Evolutionary conservation across 2,329 filamentous ascomycete genomes (phyloP), one percentile per base, ranked within the genome.

Genomic region (Zasmidium cellare): DNA sequence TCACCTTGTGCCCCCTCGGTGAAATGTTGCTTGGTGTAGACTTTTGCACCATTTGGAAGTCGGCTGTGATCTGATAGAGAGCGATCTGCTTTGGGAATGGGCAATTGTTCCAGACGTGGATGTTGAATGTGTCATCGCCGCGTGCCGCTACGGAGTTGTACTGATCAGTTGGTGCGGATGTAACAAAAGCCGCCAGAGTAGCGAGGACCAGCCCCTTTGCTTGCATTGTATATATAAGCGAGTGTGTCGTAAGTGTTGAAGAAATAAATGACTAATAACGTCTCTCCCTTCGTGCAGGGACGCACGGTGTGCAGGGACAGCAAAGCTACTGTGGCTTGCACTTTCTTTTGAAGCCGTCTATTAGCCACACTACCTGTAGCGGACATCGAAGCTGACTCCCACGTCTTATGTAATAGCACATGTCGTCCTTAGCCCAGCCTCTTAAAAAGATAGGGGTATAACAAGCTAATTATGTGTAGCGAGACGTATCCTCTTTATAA

Each of bases 91-190:
- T 69, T 31, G 56, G 51, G 44, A 53, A 64, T 5, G 55, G 47
- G 58, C 68, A 71, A 41, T 68, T 63, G 64, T 71, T 71, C 44
- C 53, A 56, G 55, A 70, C 59, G 46, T 65, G 58, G 48, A 71
- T 52, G 22, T 65, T 63, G 67, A 69, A 69, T 23, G 62, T 66
- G 31, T 68, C 47, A 16, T 24, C 44, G 57, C 44, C 56, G 38
- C 55, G 55, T 18, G 59, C 9, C 25, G 55, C 45, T 49, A 63
- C 22, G 44, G 31, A n/a, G 44, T 18, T 44, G 23, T 38, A 31
- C 46, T 41, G 46, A 45, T 41, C 16, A 23, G 53, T 54, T 9
- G 51, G 54, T 19, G 57, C 25, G 9, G 53, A 44, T 25, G 50
- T 47, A 48, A 31, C 20, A 5, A 54, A 44, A 50, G 53, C 22